Percentiles rank a stretch among this genome's conserved stretches.
Conservation (phyloP, 192 early-diverging fungal genomes). For the Entomortierella chlamydospora region DNA sequence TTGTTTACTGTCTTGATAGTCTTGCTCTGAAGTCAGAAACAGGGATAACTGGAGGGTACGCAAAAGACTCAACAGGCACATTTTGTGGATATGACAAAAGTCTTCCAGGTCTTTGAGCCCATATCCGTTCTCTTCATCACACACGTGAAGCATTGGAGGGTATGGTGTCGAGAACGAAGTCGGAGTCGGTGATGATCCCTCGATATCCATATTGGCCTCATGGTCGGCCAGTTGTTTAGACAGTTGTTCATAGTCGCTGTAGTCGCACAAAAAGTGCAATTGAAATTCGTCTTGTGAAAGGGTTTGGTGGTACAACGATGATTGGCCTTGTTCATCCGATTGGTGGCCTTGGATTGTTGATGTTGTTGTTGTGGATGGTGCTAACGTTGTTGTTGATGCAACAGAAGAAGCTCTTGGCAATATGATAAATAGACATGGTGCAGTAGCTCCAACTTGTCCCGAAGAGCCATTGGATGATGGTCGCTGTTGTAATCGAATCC, state of each 20-base stretch:
- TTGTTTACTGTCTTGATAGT: neutral
- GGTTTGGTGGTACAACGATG: neutral
- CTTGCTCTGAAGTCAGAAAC: neutral
- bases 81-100: slow-evolving; percentile 24
- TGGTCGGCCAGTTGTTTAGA: neutral
- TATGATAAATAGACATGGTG: slow-evolving; percentile 21
- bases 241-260: neutral
- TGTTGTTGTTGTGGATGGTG: slow-evolving; percentile 16
- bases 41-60: slow-evolving; percentile 1
- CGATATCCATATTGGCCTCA: no score
- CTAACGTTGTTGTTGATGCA: neutral
- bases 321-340: neutral
- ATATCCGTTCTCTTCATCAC: slow-evolving; percentile 13
- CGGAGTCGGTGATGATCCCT: neutral
- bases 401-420: neutral
- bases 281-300: slow-evolving; percentile 8
- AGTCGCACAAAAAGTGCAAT: slow-evolving; percentile 39
- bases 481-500: slow-evolving; percentile 17
- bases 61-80: slow-evolving; percentile 17
- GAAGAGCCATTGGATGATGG: neutral
- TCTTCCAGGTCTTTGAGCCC: neutral
- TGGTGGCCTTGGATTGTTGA: neutral
- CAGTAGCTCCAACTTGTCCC: slow-evolving; percentile 1
- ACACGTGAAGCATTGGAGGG: slow-evolving; percentile 13
- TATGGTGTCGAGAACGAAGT: neutral